Evolutionary conservation across 164 flowering plant genomes (phyloP).

Genomic region (Nymphaea colorata): DNA sequence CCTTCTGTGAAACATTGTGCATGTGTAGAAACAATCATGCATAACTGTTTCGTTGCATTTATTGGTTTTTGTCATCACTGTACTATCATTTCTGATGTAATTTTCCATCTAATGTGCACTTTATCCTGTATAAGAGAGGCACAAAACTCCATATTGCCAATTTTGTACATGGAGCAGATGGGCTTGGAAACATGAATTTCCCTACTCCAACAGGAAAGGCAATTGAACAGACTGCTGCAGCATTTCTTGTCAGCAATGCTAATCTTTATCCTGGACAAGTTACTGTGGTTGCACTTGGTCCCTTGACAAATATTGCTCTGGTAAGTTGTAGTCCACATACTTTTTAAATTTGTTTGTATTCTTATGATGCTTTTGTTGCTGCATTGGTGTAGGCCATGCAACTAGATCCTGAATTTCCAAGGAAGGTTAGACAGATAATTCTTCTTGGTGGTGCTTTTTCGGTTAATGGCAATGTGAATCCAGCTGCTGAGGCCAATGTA

Average conservation of each 20-base stretch:
- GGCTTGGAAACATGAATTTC: slow-evolving; percentile 88
- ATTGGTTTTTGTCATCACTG: too few species aligned
- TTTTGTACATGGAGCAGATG: slow-evolving; percentile 90
- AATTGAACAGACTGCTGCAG: slow-evolving; percentile 60
- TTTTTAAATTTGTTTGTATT: too few species aligned
- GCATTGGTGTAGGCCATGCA: slow-evolving; percentile 48
- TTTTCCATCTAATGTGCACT: too few species aligned
- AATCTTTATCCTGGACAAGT: slow-evolving; percentile 63
- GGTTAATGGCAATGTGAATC: slow-evolving; percentile 92
- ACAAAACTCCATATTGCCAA: slow-evolving; percentile 90
- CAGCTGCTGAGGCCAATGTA: slow-evolving; percentile 98
- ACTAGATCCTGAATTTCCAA: slow-evolving; percentile 60
- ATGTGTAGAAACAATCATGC: too few species aligned
- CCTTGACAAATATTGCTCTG: slow-evolving; percentile 88
- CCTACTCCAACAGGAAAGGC: slow-evolving; percentile 64
- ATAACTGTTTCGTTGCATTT: too few species aligned
- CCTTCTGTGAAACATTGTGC: too few species aligned
- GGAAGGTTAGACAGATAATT: slow-evolving; percentile 62
- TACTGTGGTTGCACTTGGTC: slow-evolving; percentile 85
- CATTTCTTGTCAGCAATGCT: slow-evolving; percentile 60
- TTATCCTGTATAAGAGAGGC: slow-evolving; percentile 39
- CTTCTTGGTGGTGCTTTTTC: slow-evolving; percentile 93
- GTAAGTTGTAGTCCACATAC: slow-evolving; percentile 21
- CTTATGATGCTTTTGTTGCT: background rate
- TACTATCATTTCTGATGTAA: too few species aligned